Percentiles rank a stretch among this genome's conserved stretches.
Conservation (phyloP, 2,329 filamentous ascomycete species). For the Hypomyces perniciosus region DNA sequence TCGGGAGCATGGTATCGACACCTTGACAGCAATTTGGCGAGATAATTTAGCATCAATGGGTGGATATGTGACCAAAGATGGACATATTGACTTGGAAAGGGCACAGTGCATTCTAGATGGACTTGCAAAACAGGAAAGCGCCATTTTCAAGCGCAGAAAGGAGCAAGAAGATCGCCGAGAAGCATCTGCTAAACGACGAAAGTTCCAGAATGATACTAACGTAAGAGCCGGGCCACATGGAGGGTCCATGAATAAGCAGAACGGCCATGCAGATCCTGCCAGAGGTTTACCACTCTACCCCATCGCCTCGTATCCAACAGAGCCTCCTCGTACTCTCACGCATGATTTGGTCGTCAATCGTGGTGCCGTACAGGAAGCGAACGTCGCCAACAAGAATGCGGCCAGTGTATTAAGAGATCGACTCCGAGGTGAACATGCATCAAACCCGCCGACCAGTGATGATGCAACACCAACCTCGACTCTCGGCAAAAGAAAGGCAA, state of each 20-base stretch:
- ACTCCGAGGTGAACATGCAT: conserved; percentile 46
- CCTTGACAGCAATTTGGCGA: conserved; percentile 92
- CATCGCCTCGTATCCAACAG: conserved; percentile 47
- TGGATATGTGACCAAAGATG: conserved; percentile 93
- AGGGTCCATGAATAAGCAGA: conserved; percentile 15
- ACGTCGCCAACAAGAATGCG: conserved; percentile 86
- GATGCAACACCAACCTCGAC: conserved; percentile 34
- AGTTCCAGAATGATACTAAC: conserved; percentile 56
- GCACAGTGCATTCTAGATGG: conserved; percentile 85
- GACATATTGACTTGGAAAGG: conserved; percentile 77
- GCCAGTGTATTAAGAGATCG: conserved; percentile 81
- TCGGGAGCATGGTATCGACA: conserved; percentile 94
- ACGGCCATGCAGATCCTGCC: conserved; percentile 31
- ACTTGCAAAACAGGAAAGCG: conserved; percentile 86
- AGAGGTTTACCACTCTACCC: conserved; percentile 29
- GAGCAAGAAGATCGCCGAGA: conserved; percentile 80
- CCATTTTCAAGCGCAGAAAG: conserved; percentile 83
- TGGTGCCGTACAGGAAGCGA: conserved; percentile 58
- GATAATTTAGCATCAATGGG: conserved; percentile 89
- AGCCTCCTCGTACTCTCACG: conserved; percentile 56
- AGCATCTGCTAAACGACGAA: conserved; percentile 71
- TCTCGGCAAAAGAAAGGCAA: conserved; percentile 71
- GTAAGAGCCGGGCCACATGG: conserved; percentile 14
- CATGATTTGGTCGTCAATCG: conserved; percentile 86
- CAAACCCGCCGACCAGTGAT: conserved; percentile 14